Percentiles rank a stretch among this genome's conserved stretches.
Conservation (phyloP, 345 rosid species). For the Punica granatum region DNA sequence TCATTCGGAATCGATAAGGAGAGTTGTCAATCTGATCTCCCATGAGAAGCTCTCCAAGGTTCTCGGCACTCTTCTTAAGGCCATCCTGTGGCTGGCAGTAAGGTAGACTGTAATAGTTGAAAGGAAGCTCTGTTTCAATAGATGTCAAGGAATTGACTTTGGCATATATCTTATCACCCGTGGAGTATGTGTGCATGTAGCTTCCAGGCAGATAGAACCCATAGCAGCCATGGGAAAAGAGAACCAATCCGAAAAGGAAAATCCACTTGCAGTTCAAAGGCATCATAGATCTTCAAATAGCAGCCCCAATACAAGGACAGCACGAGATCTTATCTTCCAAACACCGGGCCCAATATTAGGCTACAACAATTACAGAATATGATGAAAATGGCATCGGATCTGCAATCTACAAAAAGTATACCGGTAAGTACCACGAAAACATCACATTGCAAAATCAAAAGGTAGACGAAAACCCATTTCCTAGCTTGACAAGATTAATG, state of each 20-base stretch:
- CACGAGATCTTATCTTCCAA: neutral
- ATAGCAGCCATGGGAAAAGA: conserved; percentile 33
- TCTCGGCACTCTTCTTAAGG: neutral
- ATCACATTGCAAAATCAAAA: neutral
- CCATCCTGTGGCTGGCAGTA: conserved; percentile 10
- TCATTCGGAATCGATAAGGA: conserved; percentile 8
- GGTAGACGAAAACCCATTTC: neutral
- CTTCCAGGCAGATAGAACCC: conserved; percentile 88
- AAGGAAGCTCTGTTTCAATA: conserved; percentile 82
- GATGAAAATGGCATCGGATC: neutral
- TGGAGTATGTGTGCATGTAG: conserved; percentile 76
- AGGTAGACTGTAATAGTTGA: conserved; percentile 66
- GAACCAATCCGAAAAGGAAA: conserved; percentile 14
- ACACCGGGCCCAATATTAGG: neutral
- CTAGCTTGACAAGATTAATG: neutral
- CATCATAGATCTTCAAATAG: neutral
- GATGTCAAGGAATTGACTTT: conserved; percentile 93
- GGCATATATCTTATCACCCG: conserved; percentile 36
- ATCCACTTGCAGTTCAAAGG: neutral
- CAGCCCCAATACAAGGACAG: too few species aligned
- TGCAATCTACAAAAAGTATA: neutral
- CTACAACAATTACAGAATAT: neutral
- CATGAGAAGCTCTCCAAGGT: conserved; percentile 9
- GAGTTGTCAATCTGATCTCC: conserved; percentile 15
- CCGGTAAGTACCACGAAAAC: neutral